These are phyloP conservation scores for Pseudogymnoascus sp. DNA, from an alignment of 2,329 filamentous ascomycete species.

Conservation along the genomic window DNA sequence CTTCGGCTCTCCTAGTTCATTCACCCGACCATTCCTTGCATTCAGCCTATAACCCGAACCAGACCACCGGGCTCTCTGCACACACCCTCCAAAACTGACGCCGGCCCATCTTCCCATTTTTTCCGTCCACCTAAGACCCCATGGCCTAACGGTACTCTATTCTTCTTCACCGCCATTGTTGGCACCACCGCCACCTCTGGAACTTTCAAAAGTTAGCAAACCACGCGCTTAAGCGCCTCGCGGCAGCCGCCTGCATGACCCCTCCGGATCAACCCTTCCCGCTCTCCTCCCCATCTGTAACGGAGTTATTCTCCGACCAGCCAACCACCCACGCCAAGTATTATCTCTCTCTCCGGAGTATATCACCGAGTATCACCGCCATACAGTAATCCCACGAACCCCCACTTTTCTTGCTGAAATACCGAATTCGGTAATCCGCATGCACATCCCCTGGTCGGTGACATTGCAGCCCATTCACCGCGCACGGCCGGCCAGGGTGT, in stretches of 20 bases:
- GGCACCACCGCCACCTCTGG: not conserved
- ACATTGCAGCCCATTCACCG: not conserved
- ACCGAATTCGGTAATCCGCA: not conserved
- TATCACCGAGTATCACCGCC: not conserved
- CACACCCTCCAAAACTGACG: not conserved
- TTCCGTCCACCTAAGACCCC: not conserved
- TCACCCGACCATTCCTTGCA: not conserved
- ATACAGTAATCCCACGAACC: not conserved
- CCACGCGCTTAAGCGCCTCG: not conserved
- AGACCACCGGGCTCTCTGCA: not conserved
- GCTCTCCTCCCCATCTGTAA: not conserved
- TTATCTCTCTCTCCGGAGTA: not conserved
- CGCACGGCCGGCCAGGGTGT: not conserved
- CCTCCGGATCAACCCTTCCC: not conserved
- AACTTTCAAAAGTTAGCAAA: not conserved
- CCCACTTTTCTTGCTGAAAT: not conserved
- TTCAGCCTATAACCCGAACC: not conserved
- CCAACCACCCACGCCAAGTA: not conserved
- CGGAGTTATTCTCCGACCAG: not conserved
- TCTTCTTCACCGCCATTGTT: not conserved
- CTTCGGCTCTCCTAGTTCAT: not conserved
- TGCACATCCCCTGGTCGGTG: not conserved
- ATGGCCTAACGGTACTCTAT: not conserved
- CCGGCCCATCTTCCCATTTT: not conserved
- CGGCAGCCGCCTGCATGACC: not conserved